Percentiles rank a stretch among this genome's conserved stretches.
phyloP scores from a whole-genome alignment of 768 basidiomycete species.

The Leccinellum luteum region DNA sequence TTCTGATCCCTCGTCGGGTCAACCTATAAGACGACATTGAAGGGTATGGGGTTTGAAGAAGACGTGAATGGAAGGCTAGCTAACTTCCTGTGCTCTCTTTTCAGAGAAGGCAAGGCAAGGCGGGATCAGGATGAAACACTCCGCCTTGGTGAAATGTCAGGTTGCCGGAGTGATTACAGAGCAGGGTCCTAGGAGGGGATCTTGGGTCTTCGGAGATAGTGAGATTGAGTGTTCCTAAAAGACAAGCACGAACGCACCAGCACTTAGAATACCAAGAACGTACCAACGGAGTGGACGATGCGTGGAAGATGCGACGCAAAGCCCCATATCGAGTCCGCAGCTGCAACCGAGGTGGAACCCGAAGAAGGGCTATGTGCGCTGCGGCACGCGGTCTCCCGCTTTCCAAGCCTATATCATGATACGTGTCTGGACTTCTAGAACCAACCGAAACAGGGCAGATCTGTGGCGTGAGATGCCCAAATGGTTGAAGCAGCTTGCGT shows the following conservation, averaged over 20 bases:
- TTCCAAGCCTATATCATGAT: background rate
- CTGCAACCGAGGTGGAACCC: background rate
- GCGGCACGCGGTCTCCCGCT: background rate
- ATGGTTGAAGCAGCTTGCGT: too few relatives aligned
- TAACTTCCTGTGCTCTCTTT: conserved; percentile 1
- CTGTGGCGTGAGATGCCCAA: background rate
- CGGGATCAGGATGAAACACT: background rate
- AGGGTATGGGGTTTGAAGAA: background rate
- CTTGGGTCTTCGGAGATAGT: background rate
- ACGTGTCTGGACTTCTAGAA: background rate
- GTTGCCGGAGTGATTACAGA: background rate
- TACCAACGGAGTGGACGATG: background rate
- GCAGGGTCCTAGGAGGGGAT: background rate
- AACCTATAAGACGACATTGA: conserved; percentile 22
- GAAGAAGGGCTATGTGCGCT: too few relatives aligned
- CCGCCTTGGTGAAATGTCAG: background rate
- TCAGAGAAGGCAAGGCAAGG: background rate
- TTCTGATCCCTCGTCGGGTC: conserved; percentile 23
- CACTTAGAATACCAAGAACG: background rate
- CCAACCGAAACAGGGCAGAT: background rate
- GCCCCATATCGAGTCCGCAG: background rate
- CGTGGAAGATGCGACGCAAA: background rate
- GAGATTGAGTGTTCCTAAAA: background rate
- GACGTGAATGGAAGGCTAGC: background rate
- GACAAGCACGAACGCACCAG: background rate